phyloP scores from a whole-genome alignment of 495 filamentous ascomycete species.

The Penicillium alfredii region DNA sequence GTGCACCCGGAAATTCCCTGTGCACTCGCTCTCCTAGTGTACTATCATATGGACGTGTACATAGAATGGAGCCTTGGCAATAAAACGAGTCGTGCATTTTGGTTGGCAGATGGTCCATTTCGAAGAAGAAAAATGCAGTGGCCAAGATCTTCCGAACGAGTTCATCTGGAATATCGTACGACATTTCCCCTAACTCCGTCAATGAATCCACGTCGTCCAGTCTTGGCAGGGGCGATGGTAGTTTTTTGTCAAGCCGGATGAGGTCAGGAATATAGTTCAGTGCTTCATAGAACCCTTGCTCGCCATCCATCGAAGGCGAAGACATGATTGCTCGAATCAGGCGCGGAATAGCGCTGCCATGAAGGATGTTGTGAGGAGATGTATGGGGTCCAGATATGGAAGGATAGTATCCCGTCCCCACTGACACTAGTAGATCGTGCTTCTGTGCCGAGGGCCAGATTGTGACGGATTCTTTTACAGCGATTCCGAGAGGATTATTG shows the following conservation, averaged over 20 bases:
- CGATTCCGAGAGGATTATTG: constrained; percentile 27
- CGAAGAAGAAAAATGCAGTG: constrained; percentile 19
- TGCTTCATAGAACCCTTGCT: constrained; percentile 16
- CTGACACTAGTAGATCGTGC: constrained; percentile 26
- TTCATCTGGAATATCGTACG: constrained; percentile 12
- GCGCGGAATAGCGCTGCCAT: constrained; percentile 9
- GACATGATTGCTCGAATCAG: constrained; percentile 11
- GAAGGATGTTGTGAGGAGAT: constrained; percentile 1
- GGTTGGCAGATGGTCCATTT: constrained; percentile 13
- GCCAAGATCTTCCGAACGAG: constrained; percentile 13
- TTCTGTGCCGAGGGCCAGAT: constrained; percentile 23
- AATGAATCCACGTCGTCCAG: constrained; percentile 18
- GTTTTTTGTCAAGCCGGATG: constrained; percentile 11
- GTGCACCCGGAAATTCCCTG: constrained; percentile 8
- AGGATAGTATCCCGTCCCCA: constrained; percentile 26
- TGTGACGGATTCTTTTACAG: constrained; percentile 21
- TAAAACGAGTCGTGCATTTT: constrained; percentile 6
- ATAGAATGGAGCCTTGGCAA: constrained; percentile 16
- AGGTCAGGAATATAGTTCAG: constrained; percentile 14
- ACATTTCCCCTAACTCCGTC: constrained; percentile 2
- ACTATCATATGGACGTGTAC: constrained; percentile 6
- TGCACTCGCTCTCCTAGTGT: constrained; percentile 10
- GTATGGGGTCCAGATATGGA: neutral
- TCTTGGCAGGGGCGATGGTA: constrained; percentile 9
- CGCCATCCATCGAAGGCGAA: constrained; percentile 20